Evolutionary conservation across 108 stramenopile species (phyloP).

Genomic region (Nitzschia palea): DNA sequence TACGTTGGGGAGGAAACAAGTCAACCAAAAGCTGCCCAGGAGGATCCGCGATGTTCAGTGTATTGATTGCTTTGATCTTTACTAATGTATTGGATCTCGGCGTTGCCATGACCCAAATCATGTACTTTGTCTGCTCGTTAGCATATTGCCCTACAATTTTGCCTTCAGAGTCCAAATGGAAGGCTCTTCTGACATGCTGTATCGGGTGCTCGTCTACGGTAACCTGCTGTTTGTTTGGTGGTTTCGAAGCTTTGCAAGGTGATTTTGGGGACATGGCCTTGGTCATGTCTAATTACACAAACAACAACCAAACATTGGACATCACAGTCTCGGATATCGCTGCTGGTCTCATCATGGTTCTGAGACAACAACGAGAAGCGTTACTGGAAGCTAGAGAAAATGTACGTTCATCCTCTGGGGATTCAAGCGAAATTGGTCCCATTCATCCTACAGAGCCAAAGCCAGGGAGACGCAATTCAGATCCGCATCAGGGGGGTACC

Average conservation of each 20-base stretch:
- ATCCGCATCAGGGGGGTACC: neutral
- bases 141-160: neutral
- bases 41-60: neutral
- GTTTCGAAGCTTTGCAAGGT: slow-evolving; percentile 39
- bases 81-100: slow-evolving; percentile 15
- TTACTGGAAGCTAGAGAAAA: slow-evolving; percentile 39
- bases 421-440: neutral
- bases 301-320: slow-evolving; percentile 51
- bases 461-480: neutral
- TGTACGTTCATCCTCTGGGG: neutral
- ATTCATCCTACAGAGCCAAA: neutral
- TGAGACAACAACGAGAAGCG: slow-evolving; percentile 44
- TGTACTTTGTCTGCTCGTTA: slow-evolving; percentile 3
- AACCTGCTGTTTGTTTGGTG: slow-evolving; percentile 77
- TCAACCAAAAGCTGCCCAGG: neutral
- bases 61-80: slow-evolving; percentile 4
- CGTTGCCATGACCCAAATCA: neutral
- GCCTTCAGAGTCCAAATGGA: slow-evolving; percentile 16
- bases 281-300: slow-evolving; percentile 65
- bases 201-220: slow-evolving; percentile 40
- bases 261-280: slow-evolving; percentile 30
- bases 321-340: slow-evolving; percentile 64
- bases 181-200: slow-evolving; percentile 13
- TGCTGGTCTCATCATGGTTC: slow-evolving; percentile 59
- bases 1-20: neutral